Evolutionary conservation across 352 stramenopile genomes (phyloP).

Genomic region (Globisporangium paddicum): DNA sequence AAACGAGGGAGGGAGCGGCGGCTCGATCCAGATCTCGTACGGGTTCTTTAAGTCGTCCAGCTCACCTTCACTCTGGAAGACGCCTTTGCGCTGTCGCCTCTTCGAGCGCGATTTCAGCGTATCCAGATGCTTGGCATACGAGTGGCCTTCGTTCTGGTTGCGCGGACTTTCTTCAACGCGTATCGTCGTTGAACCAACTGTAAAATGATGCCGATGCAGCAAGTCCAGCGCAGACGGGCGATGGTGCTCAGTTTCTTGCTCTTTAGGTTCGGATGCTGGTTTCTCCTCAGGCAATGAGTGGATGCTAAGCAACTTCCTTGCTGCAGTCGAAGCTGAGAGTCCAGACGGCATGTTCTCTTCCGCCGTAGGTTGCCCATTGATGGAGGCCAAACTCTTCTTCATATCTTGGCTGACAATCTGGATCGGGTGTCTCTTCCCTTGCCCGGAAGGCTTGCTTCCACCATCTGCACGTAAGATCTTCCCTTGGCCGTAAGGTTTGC

Average conservation of each 20-base stretch:
- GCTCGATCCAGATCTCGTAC: conserved; percentile 30
- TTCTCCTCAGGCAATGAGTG: background rate
- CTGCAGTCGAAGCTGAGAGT: background rate
- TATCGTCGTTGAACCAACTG: background rate
- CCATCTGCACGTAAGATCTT: background rate
- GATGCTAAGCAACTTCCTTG: background rate
- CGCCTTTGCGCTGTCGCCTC: conserved; percentile 10
- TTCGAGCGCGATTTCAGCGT: conserved; percentile 15
- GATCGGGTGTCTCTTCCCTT: conserved; percentile 4
- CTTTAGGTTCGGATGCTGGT: background rate
- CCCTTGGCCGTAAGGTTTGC: background rate
- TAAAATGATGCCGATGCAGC: background rate
- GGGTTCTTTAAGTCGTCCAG: background rate
- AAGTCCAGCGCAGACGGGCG: background rate
- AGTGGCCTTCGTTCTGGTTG: conserved; percentile 4
- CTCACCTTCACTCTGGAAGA: conserved; percentile 12
- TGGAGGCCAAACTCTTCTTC: background rate
- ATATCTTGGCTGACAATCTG: background rate
- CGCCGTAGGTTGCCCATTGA: background rate
- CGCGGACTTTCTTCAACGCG: background rate
- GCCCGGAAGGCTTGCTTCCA: background rate
- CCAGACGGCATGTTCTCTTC: background rate
- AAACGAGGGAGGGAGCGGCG: conserved; percentile 19
- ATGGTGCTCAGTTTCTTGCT: background rate
- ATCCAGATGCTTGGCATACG: conserved; percentile 21